Percentiles rank a stretch among this genome's conserved stretches.
Evolutionary conservation across 2,329 filamentous ascomycete genomes (phyloP).

Genomic region (Elsinoe ampelina): DNA sequence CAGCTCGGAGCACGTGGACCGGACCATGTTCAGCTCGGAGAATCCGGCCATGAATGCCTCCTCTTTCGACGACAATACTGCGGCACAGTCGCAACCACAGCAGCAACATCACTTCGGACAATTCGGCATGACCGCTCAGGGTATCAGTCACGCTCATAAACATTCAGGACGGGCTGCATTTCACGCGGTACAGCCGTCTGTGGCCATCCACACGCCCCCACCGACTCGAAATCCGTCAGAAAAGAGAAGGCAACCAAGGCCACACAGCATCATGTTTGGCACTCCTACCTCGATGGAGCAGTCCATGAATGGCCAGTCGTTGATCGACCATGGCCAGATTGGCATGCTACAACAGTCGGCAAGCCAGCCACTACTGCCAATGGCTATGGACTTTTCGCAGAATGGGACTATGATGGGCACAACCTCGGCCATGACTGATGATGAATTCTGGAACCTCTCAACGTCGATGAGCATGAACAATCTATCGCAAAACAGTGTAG

Average conservation of each 20-base stretch:
- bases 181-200: conserved; percentile 53
- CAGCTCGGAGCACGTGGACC: conserved; percentile 3
- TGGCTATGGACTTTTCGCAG: conserved; percentile 12
- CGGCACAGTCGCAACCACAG: conserved; percentile 1
- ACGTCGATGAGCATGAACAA: conserved; percentile 10
- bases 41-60: conserved; percentile 16
- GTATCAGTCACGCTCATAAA: not conserved
- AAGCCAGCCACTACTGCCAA: conserved; percentile 3
- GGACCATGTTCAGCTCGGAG: conserved; percentile 13
- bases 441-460: conserved; percentile 7
- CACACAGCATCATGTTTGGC: conserved; percentile 20
- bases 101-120: conserved; percentile 9
- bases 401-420: not conserved
- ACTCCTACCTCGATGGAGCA: conserved; percentile 11
- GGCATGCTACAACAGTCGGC: conserved; percentile 6
- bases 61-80: conserved; percentile 17
- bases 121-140: conserved; percentile 8
- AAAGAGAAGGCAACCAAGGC: conserved; percentile 35
- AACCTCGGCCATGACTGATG: not conserved
- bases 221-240: conserved; percentile 48
- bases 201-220: conserved; percentile 53
- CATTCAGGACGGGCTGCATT: conserved; percentile 30
- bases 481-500: not conserved
- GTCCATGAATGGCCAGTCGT: conserved; percentile 7
- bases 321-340: conserved; percentile 13